Conservation (phyloP, 208 protist species). For the Acanthamoeba healyi region DNA sequence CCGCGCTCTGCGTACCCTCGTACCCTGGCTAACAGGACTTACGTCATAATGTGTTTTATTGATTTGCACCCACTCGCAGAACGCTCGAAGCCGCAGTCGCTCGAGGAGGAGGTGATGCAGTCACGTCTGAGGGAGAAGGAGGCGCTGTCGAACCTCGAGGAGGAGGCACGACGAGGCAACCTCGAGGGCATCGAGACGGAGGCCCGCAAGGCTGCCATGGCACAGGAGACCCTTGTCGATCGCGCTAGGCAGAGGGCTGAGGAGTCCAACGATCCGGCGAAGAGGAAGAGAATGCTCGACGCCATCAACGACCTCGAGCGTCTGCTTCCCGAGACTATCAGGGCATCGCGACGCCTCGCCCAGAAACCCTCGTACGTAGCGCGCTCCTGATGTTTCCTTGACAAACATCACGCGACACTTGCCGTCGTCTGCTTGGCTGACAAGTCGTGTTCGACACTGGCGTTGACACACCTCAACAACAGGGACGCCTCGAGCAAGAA, state of each 20-base stretch:
- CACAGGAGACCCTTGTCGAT: slow-evolving; percentile 14
- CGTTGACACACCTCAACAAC: too few relatives aligned
- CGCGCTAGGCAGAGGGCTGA: background rate
- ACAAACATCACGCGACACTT: background rate
- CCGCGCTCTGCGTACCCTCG: too few relatives aligned
- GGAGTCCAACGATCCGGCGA: background rate
- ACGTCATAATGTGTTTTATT: background rate
- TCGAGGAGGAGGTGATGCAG: slow-evolving; percentile 8
- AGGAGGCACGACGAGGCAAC: background rate
- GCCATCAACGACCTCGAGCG: slow-evolving; percentile 62
- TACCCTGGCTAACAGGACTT: too few relatives aligned
- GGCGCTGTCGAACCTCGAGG: background rate
- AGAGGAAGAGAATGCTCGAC: slow-evolving; percentile 62
- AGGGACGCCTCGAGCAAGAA: slow-evolving; percentile 30
- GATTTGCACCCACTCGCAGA: too few relatives aligned
- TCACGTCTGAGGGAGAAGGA: slow-evolving; percentile 25
- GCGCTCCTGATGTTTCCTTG: too few relatives aligned
- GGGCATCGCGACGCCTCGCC: background rate
- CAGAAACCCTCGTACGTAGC: slow-evolving; percentile 31
- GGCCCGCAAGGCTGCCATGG: slow-evolving; percentile 13
- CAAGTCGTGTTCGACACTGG: too few relatives aligned
- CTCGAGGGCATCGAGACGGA: slow-evolving; percentile 5
- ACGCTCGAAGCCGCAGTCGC: background rate
- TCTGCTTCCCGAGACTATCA: slow-evolving; percentile 35
- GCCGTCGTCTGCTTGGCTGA: background rate